Conservation (phyloP, 306 rosid species). For the Cucurbita ficifolia region DNA sequence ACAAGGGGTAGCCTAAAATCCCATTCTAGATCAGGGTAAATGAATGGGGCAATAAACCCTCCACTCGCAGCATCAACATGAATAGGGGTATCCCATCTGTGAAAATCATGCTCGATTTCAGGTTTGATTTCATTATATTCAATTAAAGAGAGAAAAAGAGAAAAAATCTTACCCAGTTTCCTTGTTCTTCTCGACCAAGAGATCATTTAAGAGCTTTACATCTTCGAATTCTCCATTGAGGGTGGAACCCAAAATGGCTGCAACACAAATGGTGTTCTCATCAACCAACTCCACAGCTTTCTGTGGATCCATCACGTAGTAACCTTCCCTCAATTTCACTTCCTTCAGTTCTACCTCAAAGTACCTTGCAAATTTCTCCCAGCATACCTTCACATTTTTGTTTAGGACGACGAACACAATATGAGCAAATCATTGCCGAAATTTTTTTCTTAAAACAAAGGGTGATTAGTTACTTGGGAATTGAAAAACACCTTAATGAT, state of each 20-base stretch:
- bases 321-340: slow-evolving; percentile 61
- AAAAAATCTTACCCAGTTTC: slow-evolving; percentile 47
- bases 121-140: not conserved
- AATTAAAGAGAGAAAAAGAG: not conserved
- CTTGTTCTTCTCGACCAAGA: slow-evolving; percentile 47
- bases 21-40: slow-evolving; percentile 83
- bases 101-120: not conserved
- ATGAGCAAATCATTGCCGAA: not conserved
- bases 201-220: slow-evolving; percentile 71
- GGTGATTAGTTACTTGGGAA: no score
- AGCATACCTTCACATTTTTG: slow-evolving; percentile 46
- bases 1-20: slow-evolving; percentile 73
- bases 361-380: slow-evolving; percentile 98
- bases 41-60: slow-evolving; percentile 85
- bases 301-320: slow-evolving; percentile 68
- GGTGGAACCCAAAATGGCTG: slow-evolving; percentile 90
- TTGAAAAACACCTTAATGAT: no score
- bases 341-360: slow-evolving; percentile 90
- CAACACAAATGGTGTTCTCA: slow-evolving; percentile 90
- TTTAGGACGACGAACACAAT: not conserved
- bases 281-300: slow-evolving; percentile 84
- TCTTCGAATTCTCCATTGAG: slow-evolving; percentile 92
- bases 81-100: slow-evolving; percentile 90
- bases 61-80: slow-evolving; percentile 98
- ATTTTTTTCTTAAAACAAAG: not conserved